These are phyloP conservation scores for Microdochium bolleyi DNA, from an alignment of 2,329 filamentous ascomycete species.

Conservation along the genomic window DNA sequence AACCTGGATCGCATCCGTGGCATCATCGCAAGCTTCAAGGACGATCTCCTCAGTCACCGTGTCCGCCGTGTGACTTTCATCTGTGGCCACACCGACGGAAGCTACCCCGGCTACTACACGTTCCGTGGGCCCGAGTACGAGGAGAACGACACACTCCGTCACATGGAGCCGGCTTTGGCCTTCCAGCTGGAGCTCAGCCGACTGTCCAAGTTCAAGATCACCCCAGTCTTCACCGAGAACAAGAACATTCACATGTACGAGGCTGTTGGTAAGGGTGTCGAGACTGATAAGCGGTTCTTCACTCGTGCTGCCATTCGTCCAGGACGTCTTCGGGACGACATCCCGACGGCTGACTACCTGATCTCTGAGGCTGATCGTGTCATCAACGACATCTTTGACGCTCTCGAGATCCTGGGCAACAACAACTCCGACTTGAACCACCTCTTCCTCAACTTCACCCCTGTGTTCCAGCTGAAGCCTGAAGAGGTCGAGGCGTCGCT, in stretches of 20 bases:
- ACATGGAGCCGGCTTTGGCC: slow-evolving; percentile 90
- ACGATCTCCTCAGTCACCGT: slow-evolving; percentile 71
- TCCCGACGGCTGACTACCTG: slow-evolving; percentile 96
- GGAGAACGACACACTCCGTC: slow-evolving; percentile 93
- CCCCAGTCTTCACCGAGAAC: slow-evolving; percentile 97
- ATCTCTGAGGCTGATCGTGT: slow-evolving; percentile 94
- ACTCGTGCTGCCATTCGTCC: slow-evolving; percentile 92
- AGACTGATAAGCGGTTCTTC: slow-evolving; percentile 98
- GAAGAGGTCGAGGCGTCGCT: slow-evolving; percentile 87
- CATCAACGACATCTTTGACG: slow-evolving; percentile 96
- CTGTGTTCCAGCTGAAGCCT: slow-evolving; percentile 87
- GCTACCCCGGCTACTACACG: slow-evolving; percentile 95
- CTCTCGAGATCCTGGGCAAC: slow-evolving; percentile 96
- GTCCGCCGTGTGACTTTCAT: slow-evolving; percentile 94
- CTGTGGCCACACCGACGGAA: slow-evolving; percentile 87
- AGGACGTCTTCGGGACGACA: slow-evolving; percentile 90
- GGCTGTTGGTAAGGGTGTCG: slow-evolving; percentile 86
- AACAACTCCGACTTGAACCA: slow-evolving; percentile 99
- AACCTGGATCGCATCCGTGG: slow-evolving; percentile 66
- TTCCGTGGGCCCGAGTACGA: slow-evolving; percentile 88
- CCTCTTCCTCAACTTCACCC: slow-evolving; percentile 99
- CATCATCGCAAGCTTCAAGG: slow-evolving; percentile 73
- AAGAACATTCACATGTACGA: slow-evolving; percentile 99
- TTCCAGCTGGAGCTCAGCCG: slow-evolving; percentile 97
- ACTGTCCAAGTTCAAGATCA: slow-evolving; percentile 95